Conservation (phyloP, 768 basidiomycete species). For the Hygrophoropsis aurantiaca region DNA sequence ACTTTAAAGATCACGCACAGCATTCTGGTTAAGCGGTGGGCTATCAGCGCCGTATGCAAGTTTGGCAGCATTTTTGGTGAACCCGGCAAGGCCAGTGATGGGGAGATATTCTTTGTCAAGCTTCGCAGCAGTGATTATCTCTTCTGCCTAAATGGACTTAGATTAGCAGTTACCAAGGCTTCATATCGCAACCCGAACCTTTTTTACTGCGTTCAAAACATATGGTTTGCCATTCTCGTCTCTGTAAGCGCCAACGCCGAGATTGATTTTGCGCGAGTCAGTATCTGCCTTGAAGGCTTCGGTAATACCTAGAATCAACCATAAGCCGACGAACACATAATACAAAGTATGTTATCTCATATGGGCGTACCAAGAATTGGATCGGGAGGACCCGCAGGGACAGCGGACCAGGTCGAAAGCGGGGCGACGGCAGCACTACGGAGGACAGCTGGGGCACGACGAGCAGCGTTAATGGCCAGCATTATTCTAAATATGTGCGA, state of each 20-base stretch:
- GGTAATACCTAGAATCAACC: conserved; percentile 62
- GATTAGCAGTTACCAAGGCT: neutral
- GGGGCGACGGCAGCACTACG: conserved; percentile 41
- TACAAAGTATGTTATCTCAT: conserved; percentile 5
- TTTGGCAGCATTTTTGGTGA: conserved; percentile 84
- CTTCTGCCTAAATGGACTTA: conserved; percentile 61
- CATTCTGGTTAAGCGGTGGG: conserved; percentile 63
- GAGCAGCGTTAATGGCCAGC: conserved; percentile 45
- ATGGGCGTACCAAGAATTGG: conserved; percentile 76
- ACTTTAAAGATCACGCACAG: conserved; percentile 47
- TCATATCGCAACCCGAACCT: conserved; percentile 43
- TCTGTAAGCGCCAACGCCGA: conserved; percentile 96
- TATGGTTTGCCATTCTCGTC: conserved; percentile 95
- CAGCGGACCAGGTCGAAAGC: conserved; percentile 77
- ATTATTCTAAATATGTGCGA: conserved; percentile 38
- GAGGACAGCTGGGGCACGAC: conserved; percentile 46
- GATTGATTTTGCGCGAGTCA: conserved; percentile 90
- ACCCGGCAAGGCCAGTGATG: conserved; percentile 86
- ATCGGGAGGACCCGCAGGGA: conserved; percentile 88
- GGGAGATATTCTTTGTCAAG: conserved; percentile 96
- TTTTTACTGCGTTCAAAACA: conserved; percentile 84
- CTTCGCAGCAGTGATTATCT: conserved; percentile 58
- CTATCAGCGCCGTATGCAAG: conserved; percentile 90
- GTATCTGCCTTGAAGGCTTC: conserved; percentile 98
- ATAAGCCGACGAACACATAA: conserved; percentile 8